Evolutionary conservation across 495 filamentous ascomycete species (phyloP), one percentile per base, ranked within the genome.

Genomic region (Penicillium manginii): DNA sequence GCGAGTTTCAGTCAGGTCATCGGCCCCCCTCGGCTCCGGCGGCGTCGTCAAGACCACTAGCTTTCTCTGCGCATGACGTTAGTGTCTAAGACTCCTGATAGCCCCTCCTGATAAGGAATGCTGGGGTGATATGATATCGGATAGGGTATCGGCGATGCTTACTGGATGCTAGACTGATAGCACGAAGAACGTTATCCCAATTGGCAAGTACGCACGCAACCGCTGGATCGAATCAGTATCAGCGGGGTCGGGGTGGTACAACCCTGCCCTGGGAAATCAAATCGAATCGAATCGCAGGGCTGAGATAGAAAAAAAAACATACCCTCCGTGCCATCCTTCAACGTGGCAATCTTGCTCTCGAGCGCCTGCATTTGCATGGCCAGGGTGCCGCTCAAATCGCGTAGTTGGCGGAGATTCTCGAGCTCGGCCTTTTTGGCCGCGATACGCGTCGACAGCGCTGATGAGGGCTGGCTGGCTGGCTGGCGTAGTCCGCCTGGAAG

Each of bases 161-260:
- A 98, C 94, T 85, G 52, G 92, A 96, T 56, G 96, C 93, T 87
- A 98, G 96, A 68, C 89, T 90, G 65, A 98, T 97, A 37, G 92
- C 92, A 50, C 89, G 83, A 18, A 98, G 81, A 52, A 98, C 93
- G 70, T 92, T 96, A 65, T 96, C 89, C 94, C 94, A 98, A 73
- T 98, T 98, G 47, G 90, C 84, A 59, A 98, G 76, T 17, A 98
- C 94, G 47, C 87, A 85, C 48, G 94, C 94, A 68, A 98, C 92
- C 63, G 92, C 93, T 94, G 35, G 19, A 46, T 31, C 35, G 32
- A 59, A 26, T 55, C 46, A 59, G 58, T 49, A 29, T 29, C 26
- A 29, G 26, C 4, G 26, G 26, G 26, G n/a, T n/a, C n/a, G n/a
- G n/a, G 26, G 26, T 29, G 26, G 26, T 29, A 29, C 26, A 29